Conservation (phyloP, 768 basidiomycete genomes). For the Naematelia encephala region DNA sequence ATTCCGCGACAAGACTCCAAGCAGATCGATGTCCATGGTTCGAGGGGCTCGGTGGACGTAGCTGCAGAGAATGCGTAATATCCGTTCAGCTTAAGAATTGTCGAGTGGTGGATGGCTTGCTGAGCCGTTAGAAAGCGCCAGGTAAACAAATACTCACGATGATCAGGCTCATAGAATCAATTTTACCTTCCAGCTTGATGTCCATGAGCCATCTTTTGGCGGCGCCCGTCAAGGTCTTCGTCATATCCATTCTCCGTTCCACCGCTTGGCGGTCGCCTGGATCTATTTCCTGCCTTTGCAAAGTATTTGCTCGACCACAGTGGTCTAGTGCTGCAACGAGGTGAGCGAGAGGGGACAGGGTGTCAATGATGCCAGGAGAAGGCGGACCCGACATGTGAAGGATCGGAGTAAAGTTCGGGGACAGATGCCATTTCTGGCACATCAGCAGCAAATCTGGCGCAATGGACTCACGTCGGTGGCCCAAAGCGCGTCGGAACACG, state of each 20-base stretch:
- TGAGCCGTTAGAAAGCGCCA: no score
- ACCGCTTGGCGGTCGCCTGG: slow-evolving; percentile 38
- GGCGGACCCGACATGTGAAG: no score
- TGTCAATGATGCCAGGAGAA: no score
- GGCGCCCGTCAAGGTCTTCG: slow-evolving; percentile 30
- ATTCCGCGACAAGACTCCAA: slow-evolving; percentile 32
- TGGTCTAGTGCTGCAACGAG: slow-evolving; percentile 47
- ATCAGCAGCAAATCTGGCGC: no score
- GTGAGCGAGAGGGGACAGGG: slow-evolving; percentile 42
- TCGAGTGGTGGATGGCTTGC: slow-evolving; percentile 47
- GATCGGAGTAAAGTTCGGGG: no score
- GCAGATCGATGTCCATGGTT: slow-evolving; percentile 43
- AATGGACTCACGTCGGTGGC: slow-evolving; percentile 24
- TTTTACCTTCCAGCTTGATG: slow-evolving; percentile 6
- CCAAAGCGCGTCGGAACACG: slow-evolving; percentile 37
- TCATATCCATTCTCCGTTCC: slow-evolving; percentile 33
- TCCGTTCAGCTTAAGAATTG: slow-evolving; percentile 44
- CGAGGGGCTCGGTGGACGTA: no score
- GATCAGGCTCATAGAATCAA: background rate
- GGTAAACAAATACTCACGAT: no score
- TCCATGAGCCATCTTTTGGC: slow-evolving; percentile 40
- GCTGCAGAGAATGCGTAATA: slow-evolving; percentile 47
- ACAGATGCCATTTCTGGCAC: no score
- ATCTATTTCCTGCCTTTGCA: slow-evolving; percentile 39
- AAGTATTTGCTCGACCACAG: slow-evolving; percentile 41